A percentile compares a stretch with the other conserved stretches of the same genome.
phyloP scores from a whole-genome alignment of 208 protist genomes.

The Leishmania braziliensis region DNA sequence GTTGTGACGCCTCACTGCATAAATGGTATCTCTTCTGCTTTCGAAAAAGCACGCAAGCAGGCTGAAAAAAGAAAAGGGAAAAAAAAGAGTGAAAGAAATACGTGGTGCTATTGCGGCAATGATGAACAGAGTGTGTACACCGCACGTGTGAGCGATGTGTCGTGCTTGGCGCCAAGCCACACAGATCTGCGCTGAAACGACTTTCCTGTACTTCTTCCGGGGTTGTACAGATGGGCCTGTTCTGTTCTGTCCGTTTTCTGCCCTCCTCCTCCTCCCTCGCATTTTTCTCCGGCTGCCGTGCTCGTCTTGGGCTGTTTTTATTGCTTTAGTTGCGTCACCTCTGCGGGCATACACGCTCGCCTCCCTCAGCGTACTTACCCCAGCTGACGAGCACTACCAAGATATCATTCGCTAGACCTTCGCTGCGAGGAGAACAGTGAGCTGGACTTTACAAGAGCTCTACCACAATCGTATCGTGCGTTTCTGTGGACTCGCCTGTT shows the following conservation, averaged over 20 bases:
- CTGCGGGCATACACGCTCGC: neutral
- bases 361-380: neutral
- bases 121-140: neutral
- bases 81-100: too few relatives aligned
- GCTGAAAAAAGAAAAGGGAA: neutral
- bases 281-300: neutral
- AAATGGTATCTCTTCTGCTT: too few relatives aligned
- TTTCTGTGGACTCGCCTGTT: conserved; percentile 1
- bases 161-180: neutral
- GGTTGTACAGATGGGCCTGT: neutral
- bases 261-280: neutral
- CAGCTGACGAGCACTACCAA: neutral
- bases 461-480: neutral
- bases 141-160: neutral
- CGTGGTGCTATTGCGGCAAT: neutral
- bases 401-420: neutral
- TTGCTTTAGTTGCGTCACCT: neutral
- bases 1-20: neutral
- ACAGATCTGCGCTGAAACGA: neutral
- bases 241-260: neutral
- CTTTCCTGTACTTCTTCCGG: neutral
- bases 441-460: neutral
- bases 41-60: neutral
- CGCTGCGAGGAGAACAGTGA: neutral
- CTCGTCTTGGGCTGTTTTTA: neutral